These are phyloP conservation scores for Boletus insuetus DNA, from an alignment of 768 basidiomycete genomes.

Conservation along the genomic window DNA sequence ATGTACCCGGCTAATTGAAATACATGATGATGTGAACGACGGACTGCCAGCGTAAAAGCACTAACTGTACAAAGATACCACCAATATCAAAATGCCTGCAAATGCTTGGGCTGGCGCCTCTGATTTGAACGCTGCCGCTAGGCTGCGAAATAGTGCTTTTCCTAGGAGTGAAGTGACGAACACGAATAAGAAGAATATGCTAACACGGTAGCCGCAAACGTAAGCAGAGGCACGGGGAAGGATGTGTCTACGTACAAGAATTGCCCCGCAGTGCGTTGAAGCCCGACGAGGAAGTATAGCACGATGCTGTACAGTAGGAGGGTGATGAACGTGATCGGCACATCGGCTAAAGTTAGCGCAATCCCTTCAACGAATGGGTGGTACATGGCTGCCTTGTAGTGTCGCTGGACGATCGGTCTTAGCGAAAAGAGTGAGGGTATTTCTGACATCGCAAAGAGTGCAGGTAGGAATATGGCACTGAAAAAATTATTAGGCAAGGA, in stretches of 20 bases:
- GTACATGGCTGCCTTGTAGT: slow-evolving; percentile 47
- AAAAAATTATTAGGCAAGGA: neutral
- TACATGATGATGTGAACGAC: neutral
- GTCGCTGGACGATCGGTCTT: slow-evolving; percentile 44
- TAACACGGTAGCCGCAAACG: slow-evolving; percentile 18
- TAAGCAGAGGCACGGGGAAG: slow-evolving; percentile 8
- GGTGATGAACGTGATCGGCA: slow-evolving; percentile 41
- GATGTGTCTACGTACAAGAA: slow-evolving; percentile 56
- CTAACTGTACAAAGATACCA: slow-evolving; percentile 48
- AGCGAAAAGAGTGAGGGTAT: slow-evolving; percentile 48
- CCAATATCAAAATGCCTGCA: slow-evolving; percentile 50
- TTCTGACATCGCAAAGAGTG: slow-evolving; percentile 57
- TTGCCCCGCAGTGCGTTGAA: slow-evolving; percentile 53
- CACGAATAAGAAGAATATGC: slow-evolving; percentile 59
- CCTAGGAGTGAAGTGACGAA: slow-evolving; percentile 59
- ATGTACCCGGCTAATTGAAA: slow-evolving; percentile 43
- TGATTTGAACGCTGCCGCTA: slow-evolving; percentile 58
- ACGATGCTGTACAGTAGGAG: slow-evolving; percentile 36
- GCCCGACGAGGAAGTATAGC: slow-evolving; percentile 59
- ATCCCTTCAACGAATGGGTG: slow-evolving; percentile 47
- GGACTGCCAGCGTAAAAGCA: neutral
- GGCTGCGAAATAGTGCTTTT: slow-evolving; percentile 71
- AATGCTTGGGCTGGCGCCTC: slow-evolving; percentile 63
- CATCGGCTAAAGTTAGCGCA: slow-evolving; percentile 46
- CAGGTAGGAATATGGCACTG: slow-evolving; percentile 58